Evolutionary conservation across 495 filamentous ascomycete genomes (phyloP).

Genomic region (Hyaloscypha bicolor): DNA sequence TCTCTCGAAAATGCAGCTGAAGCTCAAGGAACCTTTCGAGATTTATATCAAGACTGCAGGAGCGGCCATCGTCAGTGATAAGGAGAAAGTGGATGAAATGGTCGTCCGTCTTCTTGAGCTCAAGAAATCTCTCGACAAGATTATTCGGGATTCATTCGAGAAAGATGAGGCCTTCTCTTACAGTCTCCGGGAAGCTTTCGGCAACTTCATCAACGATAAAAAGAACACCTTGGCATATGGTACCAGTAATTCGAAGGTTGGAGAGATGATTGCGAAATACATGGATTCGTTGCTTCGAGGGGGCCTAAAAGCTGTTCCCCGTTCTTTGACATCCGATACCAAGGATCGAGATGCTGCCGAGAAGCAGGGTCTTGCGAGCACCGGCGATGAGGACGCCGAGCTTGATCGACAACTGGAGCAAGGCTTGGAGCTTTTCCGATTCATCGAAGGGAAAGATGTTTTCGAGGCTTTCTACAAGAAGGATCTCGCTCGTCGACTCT

Average conservation of each 20-base stretch:
- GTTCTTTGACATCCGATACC: conserved; percentile 51
- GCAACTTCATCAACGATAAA: conserved; percentile 85
- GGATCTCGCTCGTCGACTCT: conserved; percentile 82
- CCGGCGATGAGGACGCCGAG: conserved; percentile 85
- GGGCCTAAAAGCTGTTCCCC: conserved; percentile 77
- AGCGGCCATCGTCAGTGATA: conserved; percentile 76
- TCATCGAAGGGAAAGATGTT: conserved; percentile 95
- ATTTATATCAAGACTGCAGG: conserved; percentile 79
- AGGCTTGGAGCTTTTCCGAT: conserved; percentile 90
- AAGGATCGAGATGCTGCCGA: conserved; percentile 53
- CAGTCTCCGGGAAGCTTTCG: conserved; percentile 80
- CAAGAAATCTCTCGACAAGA: conserved; percentile 76
- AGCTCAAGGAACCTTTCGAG: conserved; percentile 72
- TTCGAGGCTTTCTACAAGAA: conserved; percentile 99
- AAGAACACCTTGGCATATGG: conserved; percentile 69
- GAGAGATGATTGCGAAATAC: conserved; percentile 98
- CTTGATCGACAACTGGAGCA: conserved; percentile 88
- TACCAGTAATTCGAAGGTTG: conserved; percentile 87
- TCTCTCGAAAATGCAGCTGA: conserved; percentile 60
- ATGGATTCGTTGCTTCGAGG: conserved; percentile 88
- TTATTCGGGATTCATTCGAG: conserved; percentile 71
- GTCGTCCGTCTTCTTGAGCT: conserved; percentile 79
- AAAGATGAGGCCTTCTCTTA: conserved; percentile 74
- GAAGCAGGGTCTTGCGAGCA: conserved; percentile 54
- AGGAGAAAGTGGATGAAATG: conserved; percentile 80